Evolutionary conservation across 2,329 filamentous ascomycete species (phyloP), one percentile per base, ranked within the genome.

Genomic region (Orbilia oligospora): DNA sequence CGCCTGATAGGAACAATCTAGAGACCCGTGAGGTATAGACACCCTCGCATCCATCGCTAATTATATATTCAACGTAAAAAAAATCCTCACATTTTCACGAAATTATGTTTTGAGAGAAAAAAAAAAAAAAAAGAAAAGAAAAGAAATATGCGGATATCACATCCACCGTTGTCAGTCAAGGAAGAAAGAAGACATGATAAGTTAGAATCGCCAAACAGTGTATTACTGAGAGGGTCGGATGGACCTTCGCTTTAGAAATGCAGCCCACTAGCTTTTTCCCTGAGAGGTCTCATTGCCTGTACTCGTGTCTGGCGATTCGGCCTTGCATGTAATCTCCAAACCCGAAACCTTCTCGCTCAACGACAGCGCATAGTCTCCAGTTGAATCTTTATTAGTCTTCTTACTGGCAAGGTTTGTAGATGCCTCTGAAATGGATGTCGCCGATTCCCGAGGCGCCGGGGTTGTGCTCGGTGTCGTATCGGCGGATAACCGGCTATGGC

Each of bases 381-480:
- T 48, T 1, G 30, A 64, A 30, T 77, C 67, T 53, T 77, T 77
- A 24, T 67, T 71, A 30, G 44, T 64, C 20, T 71, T 68, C 27
- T 51, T 64, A 16, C 61, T 49, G 14, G 61, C 44, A 12, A 46
- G 41, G 2, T 44, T 44, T 10, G 51, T 49, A 6, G 67, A 77
- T 36, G 53, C 22, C 58, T 77, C 73, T 4, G 73, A 77, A 14
- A 77, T 33, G 3, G 73, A 77, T 22, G 67, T 77, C 12, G 51
- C 46, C 6, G 73, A 77, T 77, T 77, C 73, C n/a, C 73, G 73
- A 36, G 73, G 73, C 3, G 73, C 73, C 18, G 73, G 73, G 4
- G 73, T 77, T 55, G 73, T 71, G 36, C 73, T 77, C 16, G 73
- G 51, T 22, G 73, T 71, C 9, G 64, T 79, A 24, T 72, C 76